Evolutionary conservation across 2,329 filamentous ascomycete genomes (phyloP), one percentile per base, ranked within the genome.

Genomic region (Diaporthe sp.): DNA sequence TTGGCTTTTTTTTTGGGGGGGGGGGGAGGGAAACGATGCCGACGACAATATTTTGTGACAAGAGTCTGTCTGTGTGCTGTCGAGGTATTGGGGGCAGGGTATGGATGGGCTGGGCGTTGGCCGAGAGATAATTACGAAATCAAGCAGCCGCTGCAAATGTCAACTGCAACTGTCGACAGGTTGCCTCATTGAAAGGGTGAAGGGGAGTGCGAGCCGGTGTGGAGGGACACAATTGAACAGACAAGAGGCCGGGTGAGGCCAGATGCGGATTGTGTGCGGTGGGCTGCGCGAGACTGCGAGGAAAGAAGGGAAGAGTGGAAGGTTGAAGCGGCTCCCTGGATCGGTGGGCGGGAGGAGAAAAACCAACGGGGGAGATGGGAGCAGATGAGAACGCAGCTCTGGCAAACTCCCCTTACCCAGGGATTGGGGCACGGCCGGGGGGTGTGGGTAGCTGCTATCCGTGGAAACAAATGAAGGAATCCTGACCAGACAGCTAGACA

Each of bases 371-470:
- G 74, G 73, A 75, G 73, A 70, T 69, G 65, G 56, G 71, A 75
- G 71, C 66, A 73, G 73, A 74, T 71, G 71, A 73, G 74, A 74
- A 75, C 73, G 73, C 75, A 75, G 69, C 65, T 72, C 42, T 72
- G 32, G 63, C 66, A 71, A 76, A 76, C 75, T 75, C 58, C 75
- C 75, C 75, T 76, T 75, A 76, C 75, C 75, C 75, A 76, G 35
- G 37, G 65, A 66, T 74, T 75, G 55, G 50, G 58, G 51, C 56
- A 75, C 74, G 59, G 71, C 74, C 68, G 47, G 68, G 71, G 72
- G 42, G 74, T 61, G 27, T 56, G 30, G 37, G 42, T 59, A 55
- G 72, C 55, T 51, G 35, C 65, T 71, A 73, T 71, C 63, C 73
- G 74, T 73, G 70, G 66, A 73, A 72, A 71, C 74, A 73, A 73